These are phyloP conservation scores for Melocanna baccifera DNA, from an alignment of 176 grass and related monocot species.

Conservation along the genomic window DNA sequence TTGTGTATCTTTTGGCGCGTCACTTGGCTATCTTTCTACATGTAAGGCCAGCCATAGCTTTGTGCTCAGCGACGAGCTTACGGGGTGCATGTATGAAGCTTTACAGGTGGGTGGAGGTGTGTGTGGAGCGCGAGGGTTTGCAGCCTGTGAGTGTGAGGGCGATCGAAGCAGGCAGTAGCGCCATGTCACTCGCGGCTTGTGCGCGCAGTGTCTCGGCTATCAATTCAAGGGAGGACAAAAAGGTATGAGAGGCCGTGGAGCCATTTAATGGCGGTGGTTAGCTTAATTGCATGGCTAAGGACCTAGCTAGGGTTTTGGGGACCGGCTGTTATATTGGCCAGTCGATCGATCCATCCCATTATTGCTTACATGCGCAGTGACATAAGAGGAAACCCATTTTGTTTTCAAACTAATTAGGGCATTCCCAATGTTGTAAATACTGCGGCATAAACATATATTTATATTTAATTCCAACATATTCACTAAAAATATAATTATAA, in stretches of 20 bases:
- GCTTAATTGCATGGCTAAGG: conserved; percentile 1
- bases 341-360: not conserved
- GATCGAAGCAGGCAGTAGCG: not conserved
- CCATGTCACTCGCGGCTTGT: conserved; percentile 19
- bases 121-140: not conserved
- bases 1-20: not conserved
- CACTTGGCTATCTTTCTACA: not conserved
- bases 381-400: not conserved
- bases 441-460: too few relatives aligned
- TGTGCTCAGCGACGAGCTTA: not conserved
- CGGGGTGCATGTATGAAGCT: not conserved
- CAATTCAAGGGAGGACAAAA: not conserved
- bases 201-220: not conserved
- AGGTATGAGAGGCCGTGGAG: not conserved
- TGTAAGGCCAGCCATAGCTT: not conserved
- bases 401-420: not conserved
- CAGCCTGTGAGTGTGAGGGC: conserved; percentile 12
- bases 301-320: not conserved
- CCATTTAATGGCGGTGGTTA: conserved; percentile 1
- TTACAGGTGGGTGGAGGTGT: conserved; percentile 25
- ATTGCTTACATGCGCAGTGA: conserved; percentile 45
- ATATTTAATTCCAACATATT: too few relatives aligned
- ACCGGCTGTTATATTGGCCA: not conserved
- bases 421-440: too few relatives aligned
- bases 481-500: too few relatives aligned